Conservation (phyloP, 352 stramenopile genomes). For the Globisporangium paddicum region DNA sequence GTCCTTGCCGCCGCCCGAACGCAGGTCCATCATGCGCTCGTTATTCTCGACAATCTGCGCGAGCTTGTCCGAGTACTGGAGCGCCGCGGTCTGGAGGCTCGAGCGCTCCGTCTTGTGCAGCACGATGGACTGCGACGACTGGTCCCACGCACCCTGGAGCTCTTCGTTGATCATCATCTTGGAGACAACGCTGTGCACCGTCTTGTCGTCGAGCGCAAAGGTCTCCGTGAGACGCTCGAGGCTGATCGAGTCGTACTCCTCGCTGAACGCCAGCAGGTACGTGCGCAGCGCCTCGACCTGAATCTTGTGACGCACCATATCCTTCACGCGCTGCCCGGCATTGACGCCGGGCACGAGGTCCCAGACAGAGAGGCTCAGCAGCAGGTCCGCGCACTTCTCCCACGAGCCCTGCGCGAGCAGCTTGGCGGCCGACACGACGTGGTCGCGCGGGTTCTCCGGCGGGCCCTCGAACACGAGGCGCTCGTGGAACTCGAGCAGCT, state of each 20-base stretch:
- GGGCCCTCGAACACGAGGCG: conserved; percentile 95
- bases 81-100: conserved; percentile 91
- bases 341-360: conserved; percentile 91
- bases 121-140: conserved; percentile 96
- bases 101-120: conserved; percentile 94
- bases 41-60: conserved; percentile 88
- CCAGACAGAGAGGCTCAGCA: conserved; percentile 93
- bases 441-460: conserved; percentile 97
- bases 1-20: conserved; percentile 60
- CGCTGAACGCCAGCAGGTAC: conserved; percentile 95
- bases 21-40: conserved; percentile 86
- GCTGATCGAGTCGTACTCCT: conserved; percentile 96
- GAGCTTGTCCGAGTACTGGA: conserved; percentile 96
- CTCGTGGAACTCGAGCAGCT: conserved; percentile 87
- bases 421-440: conserved; percentile 95
- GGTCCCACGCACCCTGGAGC: conserved; percentile 96
- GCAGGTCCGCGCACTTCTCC: conserved; percentile 87
- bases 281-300: conserved; percentile 95
- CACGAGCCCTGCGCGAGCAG: conserved; percentile 95
- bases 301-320: conserved; percentile 93
- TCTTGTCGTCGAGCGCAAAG: conserved; percentile 96
- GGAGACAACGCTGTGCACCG: conserved; percentile 96
- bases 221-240: conserved; percentile 94
- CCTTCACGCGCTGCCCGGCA: conserved; percentile 77
- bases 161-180: conserved; percentile 99